Base-by-base conservation (phyloP, 805 yeast genomes). In the Kuraishia borneana region DNA sequence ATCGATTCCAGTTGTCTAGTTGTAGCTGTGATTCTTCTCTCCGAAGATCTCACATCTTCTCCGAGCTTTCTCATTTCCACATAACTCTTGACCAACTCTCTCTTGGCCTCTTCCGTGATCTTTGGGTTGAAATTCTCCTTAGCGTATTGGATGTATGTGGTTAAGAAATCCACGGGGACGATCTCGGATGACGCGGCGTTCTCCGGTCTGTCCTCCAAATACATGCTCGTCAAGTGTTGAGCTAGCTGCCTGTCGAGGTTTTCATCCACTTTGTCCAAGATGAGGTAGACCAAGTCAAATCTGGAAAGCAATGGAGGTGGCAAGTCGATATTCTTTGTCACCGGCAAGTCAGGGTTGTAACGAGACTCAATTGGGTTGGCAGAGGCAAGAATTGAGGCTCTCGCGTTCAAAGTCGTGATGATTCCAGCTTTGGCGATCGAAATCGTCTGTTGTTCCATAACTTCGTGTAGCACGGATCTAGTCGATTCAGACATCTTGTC, bases 371-470 rank as follows among this genome's bases (percentile, higher is more conserved):
- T 88, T 10, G 98, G 98, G 55, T 92, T 92, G 1, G 98, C 98
- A 26, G 95, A 83, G 0, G 98, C 98, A 37, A 92, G 63, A 42
- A 92, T 81, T 1, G 97, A 89, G 0, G 96, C 89, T 58, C 98
- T 72, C 1, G 98, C 98, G 54, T 92, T 92, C 40, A 92, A 65
- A 0, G 97, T 92, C 5, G 98, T 92, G 48, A 92, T 92, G 50
- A 92, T 92, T 39, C 98, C 98, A 1, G 98, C 98, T 51, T 92
- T 92, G 21, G 98, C 98, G 50, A 92, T 85, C 7, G 96, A 87
- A 30, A 92, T 92, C 1, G 98, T 92, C 57, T 92, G 98, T 55
- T 92, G 98, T 62, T 92, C 98, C 98, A 92, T 92, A 8, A 92
- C 98, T 66, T 92, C 98, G 54, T 92, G 98, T 35, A 92, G 63